Base-by-base conservation (phyloP, 106 monocot species). In the Acorus calamus region DNA sequence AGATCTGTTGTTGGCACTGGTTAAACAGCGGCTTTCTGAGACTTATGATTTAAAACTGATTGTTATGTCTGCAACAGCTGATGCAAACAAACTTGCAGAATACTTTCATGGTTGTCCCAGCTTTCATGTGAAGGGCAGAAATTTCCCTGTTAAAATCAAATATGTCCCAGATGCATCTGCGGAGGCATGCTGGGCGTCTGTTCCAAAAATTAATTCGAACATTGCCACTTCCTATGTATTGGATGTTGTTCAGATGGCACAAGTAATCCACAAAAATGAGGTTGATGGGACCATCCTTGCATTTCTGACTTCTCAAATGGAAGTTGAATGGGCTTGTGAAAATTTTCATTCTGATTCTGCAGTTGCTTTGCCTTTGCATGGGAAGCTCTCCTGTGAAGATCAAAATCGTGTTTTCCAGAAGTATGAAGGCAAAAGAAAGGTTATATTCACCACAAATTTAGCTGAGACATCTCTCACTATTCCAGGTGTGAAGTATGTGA, bases 291-390 rank as follows among this genome's bases (percentile, higher is more conserved):
- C 68, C 59, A 83, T 98, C 68, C 98, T 98, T 66, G 98, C 87
- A 55, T 98, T 98, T 69, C 73, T 98, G 71, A 98, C 98, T 53
- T 83, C 98, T 43, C 98, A 91, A 66, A 66, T 76, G 58, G 98
- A 98, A 77, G 98, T 98, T 52, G 98, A 98, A 78, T 85, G 76
- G 80, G 98, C 92, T 11, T 98, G 91, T 77, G 98, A 98, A 68
- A 92, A 65, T 13, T 98, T 98, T 63, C 66, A 55, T 56, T 71
- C 77, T 71, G 69, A 78, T 14, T 65, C 66, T 47, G 87, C 83
- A 6, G 65, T 98, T 9, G 92, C 81, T 3, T 59, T 98, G 66
- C 91, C 98, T 42, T 66, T 98, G 78, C 98, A 98, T 79, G 98
- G 98, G 8, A 98, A 98, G 69, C 85, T 98, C 48, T 83, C 85